phyloP scores from a whole-genome alignment of 2,329 filamentous ascomycete genomes.

The Clonostachys rhizophaga region DNA sequence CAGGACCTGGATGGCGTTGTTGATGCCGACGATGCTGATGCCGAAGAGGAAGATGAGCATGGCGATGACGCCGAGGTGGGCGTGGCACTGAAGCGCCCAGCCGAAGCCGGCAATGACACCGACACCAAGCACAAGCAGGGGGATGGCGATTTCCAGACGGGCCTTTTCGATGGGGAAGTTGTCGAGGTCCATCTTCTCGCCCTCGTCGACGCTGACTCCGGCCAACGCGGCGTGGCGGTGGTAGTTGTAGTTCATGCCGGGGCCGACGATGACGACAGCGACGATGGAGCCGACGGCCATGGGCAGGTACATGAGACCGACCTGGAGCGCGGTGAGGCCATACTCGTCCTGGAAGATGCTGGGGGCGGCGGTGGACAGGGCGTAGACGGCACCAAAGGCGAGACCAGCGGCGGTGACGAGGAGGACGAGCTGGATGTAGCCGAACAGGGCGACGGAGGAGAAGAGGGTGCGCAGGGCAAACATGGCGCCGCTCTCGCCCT shows the following conservation, averaged over 20 bases:
- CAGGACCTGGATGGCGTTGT: conserved; percentile 37
- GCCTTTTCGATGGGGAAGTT: conserved; percentile 29
- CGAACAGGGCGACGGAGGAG: conserved; percentile 21
- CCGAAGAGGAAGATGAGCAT: conserved; percentile 34
- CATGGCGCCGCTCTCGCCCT: conserved; percentile 1
- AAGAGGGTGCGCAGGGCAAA: conserved; percentile 20
- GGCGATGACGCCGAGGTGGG: conserved; percentile 28
- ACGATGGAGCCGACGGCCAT: conserved; percentile 27
- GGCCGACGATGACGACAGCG: conserved; percentile 31
- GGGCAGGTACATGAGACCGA: conserved; percentile 37
- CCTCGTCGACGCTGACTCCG: conserved; percentile 41
- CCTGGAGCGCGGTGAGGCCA: conserved; percentile 25
- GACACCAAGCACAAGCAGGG: conserved; percentile 38
- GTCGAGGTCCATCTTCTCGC: conserved; percentile 27
- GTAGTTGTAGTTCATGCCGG: conserved; percentile 58
- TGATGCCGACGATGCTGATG: conserved; percentile 36
- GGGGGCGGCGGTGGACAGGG: conserved; percentile 22
- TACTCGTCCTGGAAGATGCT: conserved; percentile 22
- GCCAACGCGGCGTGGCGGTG: conserved; percentile 42
- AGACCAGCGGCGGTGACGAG: conserved; percentile 20
- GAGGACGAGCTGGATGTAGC: conserved; percentile 23
- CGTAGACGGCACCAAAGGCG: conserved; percentile 24
- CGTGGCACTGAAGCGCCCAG: conserved; percentile 27
- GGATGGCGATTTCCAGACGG: conserved; percentile 22
- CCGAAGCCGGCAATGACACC: conserved; percentile 34